A percentile compares a stretch with the other conserved stretches of the same genome.
phyloP scores from a whole-genome alignment of 352 stramenopile genomes.

The Phytophthora idaei region DNA sequence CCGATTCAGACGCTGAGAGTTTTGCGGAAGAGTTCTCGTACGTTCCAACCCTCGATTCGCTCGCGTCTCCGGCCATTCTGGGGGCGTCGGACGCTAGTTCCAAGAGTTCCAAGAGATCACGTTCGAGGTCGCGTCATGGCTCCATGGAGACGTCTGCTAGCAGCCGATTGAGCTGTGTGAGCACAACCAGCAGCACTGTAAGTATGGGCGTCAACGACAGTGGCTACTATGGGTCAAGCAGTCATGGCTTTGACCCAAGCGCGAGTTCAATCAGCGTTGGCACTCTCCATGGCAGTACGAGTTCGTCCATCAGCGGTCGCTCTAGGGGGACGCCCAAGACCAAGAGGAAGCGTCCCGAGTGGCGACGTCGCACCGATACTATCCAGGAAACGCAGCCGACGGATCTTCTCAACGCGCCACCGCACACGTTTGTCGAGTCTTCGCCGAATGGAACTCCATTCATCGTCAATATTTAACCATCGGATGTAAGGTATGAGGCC shows the following conservation, averaged over 20 bases:
- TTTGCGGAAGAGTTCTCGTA: slow-evolving; percentile 57
- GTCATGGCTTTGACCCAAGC: slow-evolving; percentile 14
- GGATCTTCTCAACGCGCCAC: slow-evolving; percentile 35
- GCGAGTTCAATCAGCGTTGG: slow-evolving; percentile 25
- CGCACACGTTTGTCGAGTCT: slow-evolving; percentile 47
- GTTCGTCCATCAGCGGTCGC: slow-evolving; percentile 17
- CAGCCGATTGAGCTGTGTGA: slow-evolving; percentile 29
- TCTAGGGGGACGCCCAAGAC: slow-evolving; percentile 33
- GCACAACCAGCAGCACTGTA: slow-evolving; percentile 34
- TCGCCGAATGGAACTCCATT: slow-evolving; percentile 60
- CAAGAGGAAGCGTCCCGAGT: slow-evolving; percentile 46
- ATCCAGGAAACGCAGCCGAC: slow-evolving; percentile 44
- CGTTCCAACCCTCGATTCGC: slow-evolving; percentile 46
- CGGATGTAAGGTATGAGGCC: slow-evolving; percentile 34
- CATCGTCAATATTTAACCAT: slow-evolving; percentile 65
- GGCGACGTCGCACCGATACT: slow-evolving; percentile 43
- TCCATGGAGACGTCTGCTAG: slow-evolving; percentile 39
- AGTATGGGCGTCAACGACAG: slow-evolving; percentile 42
- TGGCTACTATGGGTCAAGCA: slow-evolving; percentile 25
- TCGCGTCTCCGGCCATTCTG: slow-evolving; percentile 40
- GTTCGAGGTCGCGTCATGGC: slow-evolving; percentile 29
- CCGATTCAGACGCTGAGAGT: slow-evolving; percentile 43
- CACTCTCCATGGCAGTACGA: slow-evolving; percentile 34
- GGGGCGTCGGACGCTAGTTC: slow-evolving; percentile 23
- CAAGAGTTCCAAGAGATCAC: slow-evolving; percentile 29